Percentiles rank a stretch among this genome's conserved stretches.
Evolutionary conservation across 2,329 filamentous ascomycete genomes (phyloP).

Genomic region (Diaporthe batatas): DNA sequence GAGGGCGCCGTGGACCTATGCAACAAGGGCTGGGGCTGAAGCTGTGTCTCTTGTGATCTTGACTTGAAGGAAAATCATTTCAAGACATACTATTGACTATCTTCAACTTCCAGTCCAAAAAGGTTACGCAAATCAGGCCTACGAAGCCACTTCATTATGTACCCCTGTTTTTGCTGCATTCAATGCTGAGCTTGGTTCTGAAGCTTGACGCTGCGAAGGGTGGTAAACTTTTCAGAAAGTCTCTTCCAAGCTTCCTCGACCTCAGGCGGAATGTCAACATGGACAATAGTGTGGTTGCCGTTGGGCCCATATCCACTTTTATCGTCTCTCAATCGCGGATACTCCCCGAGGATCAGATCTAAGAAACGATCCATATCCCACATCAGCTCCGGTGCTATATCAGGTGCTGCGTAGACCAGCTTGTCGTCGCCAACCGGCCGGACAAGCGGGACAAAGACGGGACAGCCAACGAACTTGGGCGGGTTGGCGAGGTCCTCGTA

Average conservation of each 20-base stretch:
- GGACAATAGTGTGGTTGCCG: slow-evolving; percentile 7
- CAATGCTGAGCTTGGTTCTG: neutral
- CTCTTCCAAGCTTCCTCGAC: slow-evolving; percentile 18
- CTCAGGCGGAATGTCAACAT: slow-evolving; percentile 6
- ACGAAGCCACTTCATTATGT: neutral
- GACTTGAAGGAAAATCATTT: too few species aligned
- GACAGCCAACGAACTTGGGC: slow-evolving; percentile 5
- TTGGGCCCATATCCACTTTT: slow-evolving; percentile 18
- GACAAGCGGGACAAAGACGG: neutral
- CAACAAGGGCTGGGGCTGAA: too few species aligned
- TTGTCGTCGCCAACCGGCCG: neutral
- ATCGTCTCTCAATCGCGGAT: slow-evolving; percentile 5
- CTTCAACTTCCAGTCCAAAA: too few species aligned
- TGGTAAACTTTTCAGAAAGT: neutral
- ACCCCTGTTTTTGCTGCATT: neutral
- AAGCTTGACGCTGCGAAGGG: neutral
- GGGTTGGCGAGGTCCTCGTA: slow-evolving; percentile 10
- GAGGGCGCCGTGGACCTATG: too few species aligned
- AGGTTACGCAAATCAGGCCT: neutral
- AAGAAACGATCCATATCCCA: slow-evolving; percentile 11
- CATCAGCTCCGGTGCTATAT: neutral
- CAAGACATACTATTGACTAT: too few species aligned
- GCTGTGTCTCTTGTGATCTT: too few species aligned
- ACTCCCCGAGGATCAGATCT: neutral
- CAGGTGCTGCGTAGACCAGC: neutral